Evolutionary conservation across 1,139 yeast species (phyloP), one percentile per base, ranked within the genome.

Genomic region (Yamadazyma membranifaciens): DNA sequence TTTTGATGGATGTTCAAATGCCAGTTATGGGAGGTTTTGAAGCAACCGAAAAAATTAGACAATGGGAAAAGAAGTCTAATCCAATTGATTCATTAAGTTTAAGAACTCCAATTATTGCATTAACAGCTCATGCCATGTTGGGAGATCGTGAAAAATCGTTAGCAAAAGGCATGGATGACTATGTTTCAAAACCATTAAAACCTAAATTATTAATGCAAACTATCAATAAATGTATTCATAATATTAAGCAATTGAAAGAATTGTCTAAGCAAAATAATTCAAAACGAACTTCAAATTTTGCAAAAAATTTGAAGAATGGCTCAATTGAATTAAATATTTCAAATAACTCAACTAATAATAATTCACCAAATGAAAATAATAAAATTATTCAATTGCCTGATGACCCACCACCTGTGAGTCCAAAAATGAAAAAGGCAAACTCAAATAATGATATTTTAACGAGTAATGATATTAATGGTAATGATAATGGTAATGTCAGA

Each of bases 11-110:
- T 67, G 95, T 87, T 33, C 95, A 87, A 62, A 87, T 87, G 96
- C 96, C 96, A 6, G 88, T 87, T 7, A 87, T 87, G 94, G 95
- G 95, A 34, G 96, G 96, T 0, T 87, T 87, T 59, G 95, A 87
- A 57, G 95, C 95, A 3, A 87, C 95, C 1, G 87, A 84, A 43
- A 78, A 81, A 59, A 87, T 87, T 42, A 70, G 95, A 52, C 91
- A 84, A 59, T 87, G 94, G 94, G 96, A 87, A 63, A 80, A 76
- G 67, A 87, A 83, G 60, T 74, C 81, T 38, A 81, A 83, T 46
- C 87, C 87, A n/a, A 81, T 83, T 29, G 87, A 87, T 46, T 71
- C 79, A 1, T 67, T 77, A 40, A 67, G 76, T 38, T 75, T 75
- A 54, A 73, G 95, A 45, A 83, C 94, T 1, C 95, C 95, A 17